Base-by-base conservation (phyloP, 2,329 filamentous ascomycete genomes). In the Talaromyces verruculosus region DNA sequence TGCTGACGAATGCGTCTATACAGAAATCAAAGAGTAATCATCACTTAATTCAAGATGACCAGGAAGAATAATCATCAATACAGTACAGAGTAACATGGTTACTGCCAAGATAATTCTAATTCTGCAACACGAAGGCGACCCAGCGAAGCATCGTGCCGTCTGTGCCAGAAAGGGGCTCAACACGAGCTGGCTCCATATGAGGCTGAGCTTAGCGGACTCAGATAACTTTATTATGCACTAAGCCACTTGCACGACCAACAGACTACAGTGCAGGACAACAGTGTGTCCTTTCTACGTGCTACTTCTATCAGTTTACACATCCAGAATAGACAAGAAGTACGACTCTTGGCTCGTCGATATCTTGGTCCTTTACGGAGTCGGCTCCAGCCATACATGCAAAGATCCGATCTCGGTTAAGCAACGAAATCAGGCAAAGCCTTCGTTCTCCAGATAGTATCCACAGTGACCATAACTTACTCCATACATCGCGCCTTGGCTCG, bases 201-300 rank as follows among this genome's bases (percentile, higher is more conserved):
- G 51, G 51, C 51, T 57, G 51, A 57, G 53, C 30, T 57, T 37
- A 22, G 53, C 28, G 49, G 49, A 15, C 49, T 30, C 17, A 49
- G 49, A 30, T 11, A 30, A 53, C 25, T 30, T 33, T 53, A 53
- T 33, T 33, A 7, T 19, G 49, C 15, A 51, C 47, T 51, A 28
- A 53, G 35, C 59, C 37, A 41, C 65, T n/a, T n/a, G 49, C 7
- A n/a, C n/a, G 1, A 8, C 30, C 30, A 33, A 1, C 25, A 25
- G 25, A 25, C 25, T 25, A 25, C 22, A 30, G 4, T 30, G 11
- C 33, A 10, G 10, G 2, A 37, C 35, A 37, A 37, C 35, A 37
- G 11, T 15, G 11, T 37, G 35, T 37, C 35, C 35, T 37, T 11
- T 35, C 33, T 33, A 25, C 25, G 25, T 25, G 4, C 25, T 25